A percentile compares a stretch with the other conserved stretches of the same genome.
These are phyloP conservation scores for Ogataea pini DNA, from an alignment of 805 yeast genomes.

Conservation along the genomic window DNA sequence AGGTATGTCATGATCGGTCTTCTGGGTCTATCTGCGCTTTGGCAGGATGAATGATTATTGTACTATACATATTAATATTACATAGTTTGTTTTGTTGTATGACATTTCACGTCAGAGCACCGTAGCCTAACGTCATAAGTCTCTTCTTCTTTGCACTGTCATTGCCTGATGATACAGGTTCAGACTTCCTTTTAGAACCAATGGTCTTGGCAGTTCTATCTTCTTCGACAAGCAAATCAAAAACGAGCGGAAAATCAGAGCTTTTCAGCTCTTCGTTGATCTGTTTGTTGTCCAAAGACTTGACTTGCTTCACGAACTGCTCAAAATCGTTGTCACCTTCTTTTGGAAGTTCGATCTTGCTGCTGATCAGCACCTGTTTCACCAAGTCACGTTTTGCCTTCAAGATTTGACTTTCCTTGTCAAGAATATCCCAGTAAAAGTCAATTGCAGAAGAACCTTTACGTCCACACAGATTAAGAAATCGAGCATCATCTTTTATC, in stretches of 20 bases:
- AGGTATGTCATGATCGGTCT: conserved; percentile 76
- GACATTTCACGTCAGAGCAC: conserved; percentile 16
- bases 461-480: conserved; percentile 65
- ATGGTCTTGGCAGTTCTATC: conserved; percentile 9
- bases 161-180: not conserved
- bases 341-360: conserved; percentile 14
- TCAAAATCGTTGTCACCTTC: conserved; percentile 18
- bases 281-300: conserved; percentile 7
- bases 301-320: conserved; percentile 18
- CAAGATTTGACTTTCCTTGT: conserved; percentile 56
- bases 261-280: conserved; percentile 15
- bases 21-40: conserved; percentile 67
- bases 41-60: conserved; percentile 49
- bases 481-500: conserved; percentile 57
- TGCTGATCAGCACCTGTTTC: conserved; percentile 46
- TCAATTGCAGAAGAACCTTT: conserved; percentile 79
- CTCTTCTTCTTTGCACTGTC: conserved; percentile 19
- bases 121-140: conserved; percentile 30
- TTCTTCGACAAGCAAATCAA: conserved; percentile 23
- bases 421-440: conserved; percentile 71
- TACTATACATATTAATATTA: conserved; percentile 1
- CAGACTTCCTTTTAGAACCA: not conserved
- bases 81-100: not conserved
- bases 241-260: conserved; percentile 21
- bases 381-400: conserved; percentile 62